Evolutionary conservation across 1,139 yeast genomes (phyloP).

Genomic region (Kodamaea ohmeri): DNA sequence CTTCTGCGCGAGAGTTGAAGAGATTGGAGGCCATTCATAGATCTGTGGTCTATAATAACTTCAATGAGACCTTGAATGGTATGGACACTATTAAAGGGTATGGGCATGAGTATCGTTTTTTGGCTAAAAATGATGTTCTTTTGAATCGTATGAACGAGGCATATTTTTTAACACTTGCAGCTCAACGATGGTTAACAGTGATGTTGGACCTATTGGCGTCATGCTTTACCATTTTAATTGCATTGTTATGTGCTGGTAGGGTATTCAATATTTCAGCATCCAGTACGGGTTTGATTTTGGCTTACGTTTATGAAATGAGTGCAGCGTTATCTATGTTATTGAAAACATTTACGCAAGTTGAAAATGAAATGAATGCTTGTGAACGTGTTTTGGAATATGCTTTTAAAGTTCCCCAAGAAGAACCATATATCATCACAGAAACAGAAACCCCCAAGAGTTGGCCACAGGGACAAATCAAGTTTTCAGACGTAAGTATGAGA

Average conservation of each 20-base stretch:
- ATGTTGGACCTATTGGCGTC: slow-evolving; percentile 52
- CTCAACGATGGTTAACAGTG: slow-evolving; percentile 77
- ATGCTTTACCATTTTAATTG: slow-evolving; percentile 41
- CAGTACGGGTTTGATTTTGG: slow-evolving; percentile 66
- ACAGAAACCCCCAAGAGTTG: slow-evolving; percentile 49
- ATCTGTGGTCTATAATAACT: slow-evolving; percentile 73
- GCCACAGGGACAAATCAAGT: slow-evolving; percentile 51
- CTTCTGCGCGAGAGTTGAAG: slow-evolving; percentile 74
- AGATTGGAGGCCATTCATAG: slow-evolving; percentile 77
- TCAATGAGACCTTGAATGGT: slow-evolving; percentile 74
- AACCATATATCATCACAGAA: slow-evolving; percentile 41
- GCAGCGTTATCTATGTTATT: slow-evolving; percentile 47
- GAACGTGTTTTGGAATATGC: slow-evolving; percentile 78
- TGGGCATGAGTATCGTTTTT: slow-evolving; percentile 47
- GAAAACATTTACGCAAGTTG: slow-evolving; percentile 63
- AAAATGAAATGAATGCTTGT: slow-evolving; percentile 82
- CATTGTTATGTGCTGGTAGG: slow-evolving; percentile 61
- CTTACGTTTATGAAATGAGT: slow-evolving; percentile 54
- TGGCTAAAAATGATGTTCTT: slow-evolving; percentile 44
- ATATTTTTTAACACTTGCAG: slow-evolving; percentile 60
- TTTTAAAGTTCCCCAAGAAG: slow-evolving; percentile 38
- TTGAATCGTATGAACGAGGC: slow-evolving; percentile 72
- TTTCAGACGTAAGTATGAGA: slow-evolving; percentile 57
- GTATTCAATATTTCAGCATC: slow-evolving; percentile 63
- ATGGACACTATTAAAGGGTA: slow-evolving; percentile 71